Evolutionary conservation across 139 green algal genomes (phyloP).

Genomic region (Spirogloea muscicola): DNA sequence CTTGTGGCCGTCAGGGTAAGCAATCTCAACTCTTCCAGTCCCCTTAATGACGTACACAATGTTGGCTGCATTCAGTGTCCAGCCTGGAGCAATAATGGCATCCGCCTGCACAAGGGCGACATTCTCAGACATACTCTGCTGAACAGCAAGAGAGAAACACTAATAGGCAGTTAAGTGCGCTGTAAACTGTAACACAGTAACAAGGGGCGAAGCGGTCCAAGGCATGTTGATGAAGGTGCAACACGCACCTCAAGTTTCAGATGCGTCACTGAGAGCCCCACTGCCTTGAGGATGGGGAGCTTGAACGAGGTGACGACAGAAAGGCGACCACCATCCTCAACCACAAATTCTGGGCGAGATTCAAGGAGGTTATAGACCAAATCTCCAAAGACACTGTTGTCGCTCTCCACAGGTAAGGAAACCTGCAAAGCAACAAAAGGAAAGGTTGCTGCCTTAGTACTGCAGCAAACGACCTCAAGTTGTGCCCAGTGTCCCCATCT

Average conservation of each 20-base stretch:
- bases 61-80: background rate
- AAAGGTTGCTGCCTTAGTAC: background rate
- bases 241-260: constrained; percentile 2
- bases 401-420: background rate
- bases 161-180: too few species aligned
- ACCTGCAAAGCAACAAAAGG: background rate
- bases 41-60: constrained; percentile 10
- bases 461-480: background rate
- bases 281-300: constrained; percentile 7
- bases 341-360: background rate
- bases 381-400: constrained; percentile 27
- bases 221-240: too few species aligned
- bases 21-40: background rate
- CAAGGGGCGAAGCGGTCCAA: too few species aligned
- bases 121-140: too few species aligned
- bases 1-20: background rate
- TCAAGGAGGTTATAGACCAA: constrained; percentile 19
- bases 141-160: too few species aligned
- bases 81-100: background rate
- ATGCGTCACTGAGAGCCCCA: background rate
- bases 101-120: constrained; percentile 3
- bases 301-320: constrained; percentile 15
- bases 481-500: too few species aligned
- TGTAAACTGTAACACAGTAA: too few species aligned
- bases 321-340: constrained; percentile 2